Percentiles rank a stretch among this genome's conserved stretches.
Conservation (phyloP, 768 basidiomycete genomes). For the Cyclocybe aegerita region DNA sequence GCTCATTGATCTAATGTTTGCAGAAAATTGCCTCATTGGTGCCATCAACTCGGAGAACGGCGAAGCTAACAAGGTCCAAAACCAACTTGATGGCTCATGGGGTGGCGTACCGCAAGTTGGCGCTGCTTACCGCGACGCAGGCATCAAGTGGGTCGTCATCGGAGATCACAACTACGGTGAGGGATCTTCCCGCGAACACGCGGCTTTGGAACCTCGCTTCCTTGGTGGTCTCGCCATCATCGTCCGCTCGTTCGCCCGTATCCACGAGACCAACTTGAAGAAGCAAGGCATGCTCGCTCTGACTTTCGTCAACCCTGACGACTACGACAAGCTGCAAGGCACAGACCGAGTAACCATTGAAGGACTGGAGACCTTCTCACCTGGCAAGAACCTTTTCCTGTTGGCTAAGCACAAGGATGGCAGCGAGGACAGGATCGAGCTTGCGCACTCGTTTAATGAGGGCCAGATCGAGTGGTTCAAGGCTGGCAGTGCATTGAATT, state of each 20-base stretch:
- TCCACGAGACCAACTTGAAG: conserved; percentile 98
- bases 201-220: conserved; percentile 93
- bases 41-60: conserved; percentile 95
- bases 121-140: conserved; percentile 84
- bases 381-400: conserved; percentile 88
- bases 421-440: conserved; percentile 66
- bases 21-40: conserved; percentile 96
- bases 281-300: conserved; percentile 99
- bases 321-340: conserved; percentile 92
- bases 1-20: conserved; percentile 5
- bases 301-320: conserved; percentile 87
- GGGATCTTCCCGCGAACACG: conserved; percentile 97
- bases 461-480: conserved; percentile 99
- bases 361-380: conserved; percentile 85
- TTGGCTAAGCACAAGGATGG: conserved; percentile 84
- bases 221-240: conserved; percentile 96
- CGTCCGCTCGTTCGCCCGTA: conserved; percentile 94
- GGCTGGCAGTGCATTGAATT: conserved; percentile 91
- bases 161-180: conserved; percentile 97
- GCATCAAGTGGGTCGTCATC: conserved; percentile 96
- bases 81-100: conserved; percentile 85
- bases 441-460: conserved; percentile 95
- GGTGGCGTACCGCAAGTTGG: conserved; percentile 84
- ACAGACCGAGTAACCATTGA: conserved; percentile 87
- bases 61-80: conserved; percentile 95